A percentile compares a stretch with the other conserved stretches of the same genome.
Conservation (phyloP, 2,329 filamentous ascomycete genomes). For the Cercospora sp. region DNA sequence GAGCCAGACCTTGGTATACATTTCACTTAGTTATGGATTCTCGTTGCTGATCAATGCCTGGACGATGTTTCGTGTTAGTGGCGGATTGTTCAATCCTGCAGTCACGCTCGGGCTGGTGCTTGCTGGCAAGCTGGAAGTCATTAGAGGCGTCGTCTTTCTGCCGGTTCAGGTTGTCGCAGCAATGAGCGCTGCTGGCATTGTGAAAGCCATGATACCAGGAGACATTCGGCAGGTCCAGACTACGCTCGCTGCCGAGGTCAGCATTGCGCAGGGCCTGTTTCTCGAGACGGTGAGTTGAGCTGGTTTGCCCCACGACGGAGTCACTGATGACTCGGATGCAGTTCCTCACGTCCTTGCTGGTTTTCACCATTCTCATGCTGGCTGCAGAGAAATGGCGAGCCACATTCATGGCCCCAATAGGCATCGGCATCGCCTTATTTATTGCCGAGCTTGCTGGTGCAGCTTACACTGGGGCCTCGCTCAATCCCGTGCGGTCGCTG, state of each 20-base stretch:
- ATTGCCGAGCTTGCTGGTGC: conserved; percentile 29
- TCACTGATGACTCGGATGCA: conserved; percentile 22
- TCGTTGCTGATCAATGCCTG: conserved; percentile 37
- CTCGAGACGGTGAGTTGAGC: conserved; percentile 36
- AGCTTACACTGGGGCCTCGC: conserved; percentile 38
- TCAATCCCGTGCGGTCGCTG: conserved; percentile 40
- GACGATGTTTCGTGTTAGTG: conserved; percentile 37
- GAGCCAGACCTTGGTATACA: conserved; percentile 36
- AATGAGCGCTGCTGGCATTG: conserved; percentile 37
- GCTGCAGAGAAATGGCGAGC: conserved; percentile 39
- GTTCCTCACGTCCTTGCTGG: conserved; percentile 36
- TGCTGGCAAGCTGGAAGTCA: conserved; percentile 28
- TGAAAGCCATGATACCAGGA: conserved; percentile 36
- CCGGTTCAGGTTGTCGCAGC: conserved; percentile 36
- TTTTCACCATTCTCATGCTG: conserved; percentile 40
- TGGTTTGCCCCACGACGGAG: too few relatives aligned
- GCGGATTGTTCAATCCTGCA: conserved; percentile 37
- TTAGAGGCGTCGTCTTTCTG: conserved; percentile 34
- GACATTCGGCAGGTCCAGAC: conserved; percentile 35
- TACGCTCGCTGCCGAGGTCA: conserved; percentile 32
- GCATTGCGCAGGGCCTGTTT: conserved; percentile 36
- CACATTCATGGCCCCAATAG: conserved; percentile 33
- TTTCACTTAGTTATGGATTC: conserved; percentile 35
- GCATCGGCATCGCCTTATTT: conserved; percentile 30
- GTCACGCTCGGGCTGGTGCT: conserved; percentile 38